phyloP scores from a whole-genome alignment of 352 stramenopile species.

The Globisporangium radiosum region DNA sequence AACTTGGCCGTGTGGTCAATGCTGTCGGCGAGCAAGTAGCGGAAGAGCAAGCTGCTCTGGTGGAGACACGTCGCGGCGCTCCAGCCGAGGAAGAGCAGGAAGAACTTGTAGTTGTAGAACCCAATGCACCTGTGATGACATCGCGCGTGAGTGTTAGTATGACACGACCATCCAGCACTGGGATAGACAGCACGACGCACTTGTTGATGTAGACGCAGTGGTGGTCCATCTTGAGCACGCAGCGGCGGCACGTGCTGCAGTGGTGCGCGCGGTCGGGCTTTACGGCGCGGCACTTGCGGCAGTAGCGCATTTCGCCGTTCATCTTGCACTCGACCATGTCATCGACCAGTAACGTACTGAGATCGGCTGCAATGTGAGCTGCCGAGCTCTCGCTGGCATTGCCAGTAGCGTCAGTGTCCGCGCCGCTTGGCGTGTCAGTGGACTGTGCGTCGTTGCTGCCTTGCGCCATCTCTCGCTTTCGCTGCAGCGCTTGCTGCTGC shows the following conservation, averaged over 20 bases:
- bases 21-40: slow-evolving; percentile 46
- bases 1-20: slow-evolving; percentile 44
- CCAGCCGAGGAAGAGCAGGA: slow-evolving; percentile 80
- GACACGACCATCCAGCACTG: no score
- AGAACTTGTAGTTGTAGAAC: slow-evolving; percentile 89
- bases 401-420: no score
- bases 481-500: slow-evolving; percentile 10
- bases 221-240: slow-evolving; percentile 86
- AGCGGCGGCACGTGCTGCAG: slow-evolving; percentile 69
- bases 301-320: slow-evolving; percentile 58
- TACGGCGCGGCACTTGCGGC: slow-evolving; percentile 64
- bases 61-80: slow-evolving; percentile 63
- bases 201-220: slow-evolving; percentile 89
- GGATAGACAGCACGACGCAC: slow-evolving; percentile 22
- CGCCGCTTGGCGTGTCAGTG: no score
- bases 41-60: slow-evolving; percentile 57
- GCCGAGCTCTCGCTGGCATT: no score
- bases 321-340: slow-evolving; percentile 56
- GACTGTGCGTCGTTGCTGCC: neutral
- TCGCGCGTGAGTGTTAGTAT: no score
- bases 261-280: slow-evolving; percentile 83
- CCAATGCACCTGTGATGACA: slow-evolving; percentile 59
- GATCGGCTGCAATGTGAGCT: no score
- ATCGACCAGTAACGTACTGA: neutral
- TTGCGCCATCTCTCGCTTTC: neutral